phyloP scores from a whole-genome alignment of 1,284 basidiomycete genomes.

The Vanrija sp. region DNA sequence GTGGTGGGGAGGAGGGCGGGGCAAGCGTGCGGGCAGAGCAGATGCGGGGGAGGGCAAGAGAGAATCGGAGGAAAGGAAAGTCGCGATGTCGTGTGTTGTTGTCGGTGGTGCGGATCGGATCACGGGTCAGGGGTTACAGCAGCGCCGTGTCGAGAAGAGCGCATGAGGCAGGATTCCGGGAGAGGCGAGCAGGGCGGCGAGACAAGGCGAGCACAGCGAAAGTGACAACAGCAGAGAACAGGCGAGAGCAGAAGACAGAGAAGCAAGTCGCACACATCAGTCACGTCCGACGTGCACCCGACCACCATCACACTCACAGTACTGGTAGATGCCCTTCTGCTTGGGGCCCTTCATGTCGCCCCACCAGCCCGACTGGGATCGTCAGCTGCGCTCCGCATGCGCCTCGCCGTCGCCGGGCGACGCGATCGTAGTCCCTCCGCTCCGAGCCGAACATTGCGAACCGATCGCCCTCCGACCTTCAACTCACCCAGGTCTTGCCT shows the following conservation, averaged over 20 bases:
- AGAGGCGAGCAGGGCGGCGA: too few species aligned
- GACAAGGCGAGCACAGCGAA: too few species aligned
- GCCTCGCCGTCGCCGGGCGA: too few species aligned
- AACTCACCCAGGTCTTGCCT: constrained; percentile 44
- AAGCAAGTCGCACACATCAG: background rate
- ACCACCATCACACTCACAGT: constrained; percentile 59
- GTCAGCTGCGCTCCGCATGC: constrained; percentile 10
- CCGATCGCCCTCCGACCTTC: background rate
- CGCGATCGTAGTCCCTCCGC: background rate
- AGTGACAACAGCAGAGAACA: too few species aligned
- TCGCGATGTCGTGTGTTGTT: too few species aligned
- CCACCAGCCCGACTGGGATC: constrained; percentile 79
- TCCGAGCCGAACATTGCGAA: background rate
- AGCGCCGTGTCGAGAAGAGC: too few species aligned
- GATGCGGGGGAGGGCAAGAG: background rate
- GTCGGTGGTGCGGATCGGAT: too few species aligned
- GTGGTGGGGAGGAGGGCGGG: constrained; percentile 1
- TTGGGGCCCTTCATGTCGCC: constrained; percentile 68
- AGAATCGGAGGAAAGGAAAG: background rate
- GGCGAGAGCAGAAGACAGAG: too few species aligned
- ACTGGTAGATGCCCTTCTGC: constrained; percentile 75
- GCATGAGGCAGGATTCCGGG: too few species aligned
- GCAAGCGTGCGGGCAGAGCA: background rate
- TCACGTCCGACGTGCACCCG: background rate
- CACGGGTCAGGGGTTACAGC: too few species aligned